These are phyloP conservation scores for Zalerion maritima DNA, from an alignment of 495 filamentous ascomycete genomes.

Conservation along the genomic window DNA sequence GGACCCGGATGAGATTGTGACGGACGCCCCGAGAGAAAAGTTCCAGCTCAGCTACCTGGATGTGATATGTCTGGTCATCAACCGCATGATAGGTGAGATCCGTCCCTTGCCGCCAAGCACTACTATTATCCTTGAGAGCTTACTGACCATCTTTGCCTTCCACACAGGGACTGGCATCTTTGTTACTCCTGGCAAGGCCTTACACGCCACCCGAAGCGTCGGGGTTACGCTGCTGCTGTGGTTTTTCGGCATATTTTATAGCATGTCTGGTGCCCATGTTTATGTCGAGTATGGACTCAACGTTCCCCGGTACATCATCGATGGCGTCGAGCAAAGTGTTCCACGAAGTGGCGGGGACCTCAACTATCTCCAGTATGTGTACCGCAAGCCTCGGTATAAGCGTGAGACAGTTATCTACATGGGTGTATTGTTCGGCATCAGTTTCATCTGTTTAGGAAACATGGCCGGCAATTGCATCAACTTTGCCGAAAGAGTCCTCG, in stretches of 20 bases:
- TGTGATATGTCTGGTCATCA: conserved; percentile 14
- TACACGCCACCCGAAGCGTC: conserved; percentile 20
- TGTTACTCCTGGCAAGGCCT: conserved; percentile 17
- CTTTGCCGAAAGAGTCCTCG: conserved; percentile 24
- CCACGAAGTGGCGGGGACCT: conserved; percentile 36
- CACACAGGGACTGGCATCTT: conserved; percentile 25
- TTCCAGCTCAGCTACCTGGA: conserved; percentile 13
- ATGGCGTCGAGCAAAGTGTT: conserved; percentile 16
- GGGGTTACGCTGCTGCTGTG: conserved; percentile 26
- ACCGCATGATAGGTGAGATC: conserved; percentile 15
- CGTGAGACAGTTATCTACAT: conserved; percentile 14
- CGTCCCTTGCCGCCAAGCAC: conserved; percentile 1
- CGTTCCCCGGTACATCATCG: conserved; percentile 24
- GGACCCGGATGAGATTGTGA: conserved; percentile 11
- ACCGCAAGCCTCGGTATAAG: conserved; percentile 17
- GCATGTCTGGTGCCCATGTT: conserved; percentile 20
- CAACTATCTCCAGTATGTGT: conserved; percentile 38
- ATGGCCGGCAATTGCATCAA: conserved; percentile 31
- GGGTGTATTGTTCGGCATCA: conserved; percentile 30
- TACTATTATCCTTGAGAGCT: too few species aligned
- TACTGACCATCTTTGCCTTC: conserved; percentile 2
- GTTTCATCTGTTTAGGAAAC: conserved; percentile 36
- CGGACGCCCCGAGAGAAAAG: conserved; percentile 11
- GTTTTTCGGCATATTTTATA: conserved; percentile 19
- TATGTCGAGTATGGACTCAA: conserved; percentile 29